These are phyloP conservation scores for Dipodascus geniculatus DNA, from an alignment of 805 yeast species.

Conservation along the genomic window DNA sequence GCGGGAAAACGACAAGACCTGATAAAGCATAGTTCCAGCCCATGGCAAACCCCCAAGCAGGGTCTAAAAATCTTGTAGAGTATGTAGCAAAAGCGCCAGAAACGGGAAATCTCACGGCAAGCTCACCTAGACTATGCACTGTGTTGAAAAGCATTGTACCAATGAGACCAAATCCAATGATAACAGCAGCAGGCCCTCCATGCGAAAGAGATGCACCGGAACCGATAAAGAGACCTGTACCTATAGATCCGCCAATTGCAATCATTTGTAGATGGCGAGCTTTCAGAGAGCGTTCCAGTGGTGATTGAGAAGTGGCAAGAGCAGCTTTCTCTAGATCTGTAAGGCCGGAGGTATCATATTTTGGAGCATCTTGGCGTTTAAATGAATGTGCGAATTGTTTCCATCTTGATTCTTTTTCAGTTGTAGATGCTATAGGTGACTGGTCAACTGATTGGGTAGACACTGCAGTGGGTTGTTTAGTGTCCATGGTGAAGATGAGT, in stretches of 20 bases:
- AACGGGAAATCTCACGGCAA: slow-evolving; percentile 49
- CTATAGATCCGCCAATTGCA: slow-evolving; percentile 68
- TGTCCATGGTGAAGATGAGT: background rate
- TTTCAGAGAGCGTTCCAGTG: slow-evolving; percentile 35
- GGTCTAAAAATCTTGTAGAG: slow-evolving; percentile 47
- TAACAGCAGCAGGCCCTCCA: slow-evolving; percentile 55
- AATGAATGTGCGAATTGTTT: slow-evolving; percentile 32
- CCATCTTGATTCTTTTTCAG: slow-evolving; percentile 9
- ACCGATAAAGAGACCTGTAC: slow-evolving; percentile 64
- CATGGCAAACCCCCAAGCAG: slow-evolving; percentile 51
- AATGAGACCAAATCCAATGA: slow-evolving; percentile 48
- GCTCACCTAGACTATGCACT: slow-evolving; percentile 52
- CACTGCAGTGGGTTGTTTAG: background rate
- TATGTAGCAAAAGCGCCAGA: slow-evolving; percentile 44
- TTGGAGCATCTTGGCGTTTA: slow-evolving; percentile 28
- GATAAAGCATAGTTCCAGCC: slow-evolving; percentile 56
- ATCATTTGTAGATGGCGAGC: slow-evolving; percentile 60
- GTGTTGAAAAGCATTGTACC: slow-evolving; percentile 52
- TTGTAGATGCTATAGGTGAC: background rate
- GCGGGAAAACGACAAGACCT: slow-evolving; percentile 47
- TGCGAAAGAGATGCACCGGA: slow-evolving; percentile 40
- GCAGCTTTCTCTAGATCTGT: slow-evolving; percentile 34
- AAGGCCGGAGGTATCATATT: slow-evolving; percentile 25
- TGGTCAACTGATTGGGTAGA: background rate
- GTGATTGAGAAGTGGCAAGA: slow-evolving; percentile 32